A percentile compares a stretch with the other conserved stretches of the same genome.
phyloP scores from a whole-genome alignment of 306 rosid genomes.

The Cucurbita moschata region DNA sequence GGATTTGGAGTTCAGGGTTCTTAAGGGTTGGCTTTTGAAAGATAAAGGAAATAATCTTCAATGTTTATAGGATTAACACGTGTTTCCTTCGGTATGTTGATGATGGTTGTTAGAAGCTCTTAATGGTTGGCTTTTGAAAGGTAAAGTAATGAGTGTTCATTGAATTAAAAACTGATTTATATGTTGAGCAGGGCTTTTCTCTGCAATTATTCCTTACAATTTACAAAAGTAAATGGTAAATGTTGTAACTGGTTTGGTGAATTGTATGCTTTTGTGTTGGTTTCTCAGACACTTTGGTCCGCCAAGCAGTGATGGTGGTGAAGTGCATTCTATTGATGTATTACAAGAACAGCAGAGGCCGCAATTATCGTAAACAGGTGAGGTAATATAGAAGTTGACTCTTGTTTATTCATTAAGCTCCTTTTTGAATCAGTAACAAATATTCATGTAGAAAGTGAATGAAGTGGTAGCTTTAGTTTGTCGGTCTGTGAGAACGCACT shows the following conservation, averaged over 20 bases:
- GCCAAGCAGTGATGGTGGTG: constrained; percentile 78
- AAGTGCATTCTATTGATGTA: constrained; percentile 73
- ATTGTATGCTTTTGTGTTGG: constrained; percentile 2
- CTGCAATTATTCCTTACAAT: background rate
- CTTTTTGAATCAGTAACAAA: background rate
- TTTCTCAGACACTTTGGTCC: constrained; percentile 78
- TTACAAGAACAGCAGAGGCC: constrained; percentile 84
- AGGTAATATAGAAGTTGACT: constrained; percentile 6
- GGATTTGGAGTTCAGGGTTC: background rate
- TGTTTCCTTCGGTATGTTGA: too few relatives aligned
- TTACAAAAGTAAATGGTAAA: background rate
- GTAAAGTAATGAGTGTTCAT: background rate
- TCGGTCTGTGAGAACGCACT: background rate
- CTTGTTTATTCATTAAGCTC: background rate
- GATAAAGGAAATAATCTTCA: too few relatives aligned
- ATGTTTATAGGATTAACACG: too few relatives aligned
- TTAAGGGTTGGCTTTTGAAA: too few relatives aligned
- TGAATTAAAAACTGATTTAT: background rate
- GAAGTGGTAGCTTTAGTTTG: background rate
- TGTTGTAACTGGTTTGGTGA: background rate
- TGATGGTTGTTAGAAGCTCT: too few relatives aligned
- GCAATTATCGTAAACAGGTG: constrained; percentile 93
- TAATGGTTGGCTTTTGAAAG: too few relatives aligned
- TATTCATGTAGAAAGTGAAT: background rate
- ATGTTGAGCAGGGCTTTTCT: background rate